These are phyloP conservation scores for Cryptosporidium ryanae DNA, from an alignment of 169 alveolate species.

Conservation along the genomic window DNA sequence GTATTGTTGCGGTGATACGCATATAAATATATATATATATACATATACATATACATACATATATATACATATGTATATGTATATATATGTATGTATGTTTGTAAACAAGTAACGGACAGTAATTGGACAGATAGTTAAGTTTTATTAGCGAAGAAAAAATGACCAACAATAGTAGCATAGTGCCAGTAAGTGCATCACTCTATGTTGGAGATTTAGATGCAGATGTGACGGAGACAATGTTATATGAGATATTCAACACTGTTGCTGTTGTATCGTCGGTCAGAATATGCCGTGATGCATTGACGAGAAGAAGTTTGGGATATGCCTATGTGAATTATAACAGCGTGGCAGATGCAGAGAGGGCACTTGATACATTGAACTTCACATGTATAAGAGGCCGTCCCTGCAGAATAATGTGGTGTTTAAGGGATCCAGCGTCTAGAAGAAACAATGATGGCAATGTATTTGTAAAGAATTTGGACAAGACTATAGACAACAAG, in stretches of 20 bases:
- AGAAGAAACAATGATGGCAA: constrained; percentile 93
- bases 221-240: constrained; percentile 94
- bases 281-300: constrained; percentile 92
- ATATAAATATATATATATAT: too few relatives aligned
- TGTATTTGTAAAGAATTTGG: constrained; percentile 94
- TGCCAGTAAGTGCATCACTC: constrained; percentile 86
- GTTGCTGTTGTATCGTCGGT: constrained; percentile 94
- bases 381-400: constrained; percentile 92
- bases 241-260: constrained; percentile 91
- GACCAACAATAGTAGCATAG: constrained; percentile 59
- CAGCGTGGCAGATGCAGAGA: constrained; percentile 90
- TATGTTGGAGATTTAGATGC: constrained; percentile 93
- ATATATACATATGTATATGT: too few relatives aligned
- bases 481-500: constrained; percentile 92
- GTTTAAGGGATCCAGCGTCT: constrained; percentile 92
- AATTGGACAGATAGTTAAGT: too few relatives aligned
- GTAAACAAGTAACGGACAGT: too few relatives aligned
- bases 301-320: constrained; percentile 89
- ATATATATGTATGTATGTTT: too few relatives aligned
- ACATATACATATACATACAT: too few relatives aligned
- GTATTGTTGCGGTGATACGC: too few relatives aligned
- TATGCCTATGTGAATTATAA: constrained; percentile 94
- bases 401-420: constrained; percentile 94
- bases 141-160: constrained; percentile 17
- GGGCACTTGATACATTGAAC: constrained; percentile 92